Conservation (phyloP, 1,139 yeast species). For the Candida neerlandica region DNA sequence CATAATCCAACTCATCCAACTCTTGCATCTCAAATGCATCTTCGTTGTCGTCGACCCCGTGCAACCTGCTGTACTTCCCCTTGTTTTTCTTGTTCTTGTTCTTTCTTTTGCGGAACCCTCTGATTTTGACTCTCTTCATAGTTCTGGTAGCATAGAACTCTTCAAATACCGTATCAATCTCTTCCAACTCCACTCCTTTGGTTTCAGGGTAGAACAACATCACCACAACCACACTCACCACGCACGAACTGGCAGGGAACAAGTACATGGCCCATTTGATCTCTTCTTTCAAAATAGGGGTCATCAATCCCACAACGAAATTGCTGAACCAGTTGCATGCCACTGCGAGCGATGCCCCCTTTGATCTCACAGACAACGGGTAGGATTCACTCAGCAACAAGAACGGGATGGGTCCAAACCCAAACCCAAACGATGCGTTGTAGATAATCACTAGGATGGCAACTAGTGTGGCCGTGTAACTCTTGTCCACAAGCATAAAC, state of each 20-base stretch:
- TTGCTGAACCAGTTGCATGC: constrained; percentile 60
- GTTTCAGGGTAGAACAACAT: constrained; percentile 82
- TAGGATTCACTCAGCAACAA: constrained; percentile 57
- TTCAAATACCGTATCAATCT: constrained; percentile 82
- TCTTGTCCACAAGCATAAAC: constrained; percentile 38
- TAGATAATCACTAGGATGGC: constrained; percentile 52
- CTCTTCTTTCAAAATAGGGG: constrained; percentile 49
- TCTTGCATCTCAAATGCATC: constrained; percentile 12
- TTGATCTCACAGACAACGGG: constrained; percentile 55
- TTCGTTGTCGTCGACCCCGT: constrained; percentile 17
- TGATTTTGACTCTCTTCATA: constrained; percentile 9
- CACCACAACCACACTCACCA: constrained; percentile 53
- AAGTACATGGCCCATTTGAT: constrained; percentile 55
- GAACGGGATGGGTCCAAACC: constrained; percentile 63
- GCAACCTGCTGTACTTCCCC: constrained; percentile 9
- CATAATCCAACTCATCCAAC: constrained; percentile 24
- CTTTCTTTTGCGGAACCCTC: constrained; percentile 6
- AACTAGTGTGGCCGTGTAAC: constrained; percentile 47
- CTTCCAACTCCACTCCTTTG: constrained; percentile 84
- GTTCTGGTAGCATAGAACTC: constrained; percentile 34
- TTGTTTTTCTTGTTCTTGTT: background rate
- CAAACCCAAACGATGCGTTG: constrained; percentile 56
- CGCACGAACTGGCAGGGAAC: constrained; percentile 51
- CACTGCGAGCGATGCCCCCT: constrained; percentile 56
- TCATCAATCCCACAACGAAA: constrained; percentile 56